These are phyloP conservation scores for Candida hispaniensis DNA, from an alignment of 805 yeast genomes.

Conservation along the genomic window DNA sequence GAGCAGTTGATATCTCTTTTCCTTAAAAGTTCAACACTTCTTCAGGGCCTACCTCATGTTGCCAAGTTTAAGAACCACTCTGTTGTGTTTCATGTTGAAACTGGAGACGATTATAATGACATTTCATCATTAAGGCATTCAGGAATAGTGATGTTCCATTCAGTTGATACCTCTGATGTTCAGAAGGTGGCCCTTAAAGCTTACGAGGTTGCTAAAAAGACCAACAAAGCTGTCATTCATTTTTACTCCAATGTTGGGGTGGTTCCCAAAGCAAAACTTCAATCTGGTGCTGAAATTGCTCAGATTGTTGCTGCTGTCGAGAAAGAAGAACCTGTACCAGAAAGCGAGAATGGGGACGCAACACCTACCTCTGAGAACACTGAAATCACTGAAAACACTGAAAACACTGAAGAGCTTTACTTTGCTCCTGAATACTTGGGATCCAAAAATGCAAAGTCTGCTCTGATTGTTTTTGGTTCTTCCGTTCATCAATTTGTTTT, in stretches of 20 bases:
- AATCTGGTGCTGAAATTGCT: slow-evolving; percentile 19
- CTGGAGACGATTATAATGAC: slow-evolving; percentile 52
- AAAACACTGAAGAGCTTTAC: slow-evolving; percentile 23
- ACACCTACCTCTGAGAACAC: slow-evolving; percentile 19
- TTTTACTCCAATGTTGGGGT: slow-evolving; percentile 36
- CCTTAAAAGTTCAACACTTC: slow-evolving; percentile 37
- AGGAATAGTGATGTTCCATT: slow-evolving; percentile 52
- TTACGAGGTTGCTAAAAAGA: slow-evolving; percentile 41
- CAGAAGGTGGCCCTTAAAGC: slow-evolving; percentile 47
- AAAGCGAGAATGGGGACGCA: slow-evolving; percentile 17
- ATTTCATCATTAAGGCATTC: slow-evolving; percentile 67
- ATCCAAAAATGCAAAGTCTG: slow-evolving; percentile 35
- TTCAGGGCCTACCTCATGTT: slow-evolving; percentile 52
- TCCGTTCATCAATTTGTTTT: slow-evolving; percentile 36
- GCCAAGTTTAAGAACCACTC: slow-evolving; percentile 31
- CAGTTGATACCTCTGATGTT: slow-evolving; percentile 49
- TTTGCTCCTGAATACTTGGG: slow-evolving; percentile 37
- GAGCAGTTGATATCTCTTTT: slow-evolving; percentile 33
- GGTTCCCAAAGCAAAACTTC: slow-evolving; percentile 11
- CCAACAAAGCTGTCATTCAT: slow-evolving; percentile 55
- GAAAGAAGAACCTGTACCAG: slow-evolving; percentile 19
- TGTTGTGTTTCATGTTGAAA: slow-evolving; percentile 51
- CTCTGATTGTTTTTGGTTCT: slow-evolving; percentile 56
- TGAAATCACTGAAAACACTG: slow-evolving; percentile 13
- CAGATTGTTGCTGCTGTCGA: slow-evolving; percentile 18